Evolutionary conservation across 257 asterid species (phyloP), one percentile per base, ranked within the genome.

Genomic region (Capsicum pubescens): DNA sequence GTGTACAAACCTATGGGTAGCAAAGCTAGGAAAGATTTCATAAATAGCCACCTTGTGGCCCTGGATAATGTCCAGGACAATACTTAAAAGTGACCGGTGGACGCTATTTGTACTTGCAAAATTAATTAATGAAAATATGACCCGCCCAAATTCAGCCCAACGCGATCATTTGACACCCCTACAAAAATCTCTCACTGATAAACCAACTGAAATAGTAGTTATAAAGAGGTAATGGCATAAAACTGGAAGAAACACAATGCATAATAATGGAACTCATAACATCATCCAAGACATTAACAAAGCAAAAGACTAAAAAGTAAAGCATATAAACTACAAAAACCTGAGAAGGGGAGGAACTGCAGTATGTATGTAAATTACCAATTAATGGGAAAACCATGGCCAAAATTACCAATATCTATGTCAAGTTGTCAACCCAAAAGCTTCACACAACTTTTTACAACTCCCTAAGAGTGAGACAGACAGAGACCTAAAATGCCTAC

Each of bases 381-480:
- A 7, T 76, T 52, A 52, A 15, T 50, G 26, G 61, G 52, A 52
- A 76, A 50, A 19, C 81, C 81, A 76, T 21, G 58, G 46, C 72
- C 48, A 7, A 67, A 67, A 35, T 35, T 67, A 67, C 9, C 46
- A 66, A 26, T 82, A 46, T 81, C 85, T 83, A 84, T 59, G 48
- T 13, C 44, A 39, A 39, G 44, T 39, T 39, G 44, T 39, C 2
- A 46, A 69, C n/a, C 50, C 55, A 56, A 79, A 35, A 86, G 63
- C 71, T 36, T 56, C 17, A 21, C 5, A 14, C 52, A 46, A 3
- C 78, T 64, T 55, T 39, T 82, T 61, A 48, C 36, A 63, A 36
- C 48, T 60, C 84, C 44, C 77, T 48, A 11, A 64, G 81, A 74
- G 61, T 64, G 48, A 64, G 21, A n/a, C 17, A 64, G 81, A 74